Evolutionary conservation across 2,329 filamentous ascomycete genomes (phyloP), one percentile per base, ranked within the genome.

Genomic region (Ceratocystis harringtonii): DNA sequence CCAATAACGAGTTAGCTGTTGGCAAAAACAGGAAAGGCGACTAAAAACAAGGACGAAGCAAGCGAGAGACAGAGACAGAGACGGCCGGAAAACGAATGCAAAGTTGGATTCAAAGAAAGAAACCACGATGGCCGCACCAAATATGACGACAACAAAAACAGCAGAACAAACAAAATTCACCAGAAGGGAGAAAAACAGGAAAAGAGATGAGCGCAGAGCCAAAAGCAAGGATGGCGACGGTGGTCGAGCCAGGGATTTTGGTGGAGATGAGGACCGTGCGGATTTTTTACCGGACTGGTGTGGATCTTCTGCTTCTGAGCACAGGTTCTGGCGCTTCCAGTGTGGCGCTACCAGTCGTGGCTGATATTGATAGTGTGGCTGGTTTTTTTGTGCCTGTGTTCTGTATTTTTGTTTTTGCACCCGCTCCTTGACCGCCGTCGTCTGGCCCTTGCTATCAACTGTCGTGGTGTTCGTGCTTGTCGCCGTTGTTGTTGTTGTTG

Each of bases 71-170:
- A 28, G 28, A 28, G 28, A 28, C 36, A 41, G 36, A 41, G 36
- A 41, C 36, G 10, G 10, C 36, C 36, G 1, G 36, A 30, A 57
- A 30, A 1, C 22, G 5, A 57, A 32, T n/a, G 28, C 22, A 48
- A 41, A 41, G 36, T 15, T 12, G 36, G 12, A 15, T 15, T 41
- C 36, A 41, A 15, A 41, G 10, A 43, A 30, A 28, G 41, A 41
- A 61, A 8, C 22, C 41, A 36, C n/a, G 60, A 25, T 12, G 36
- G 45, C 67, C 67, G 58, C 69, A 61, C 67, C 67, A 67, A 67
- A 65, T 62, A 66, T 36, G 69, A 69, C 62, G 67, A 67, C 68
- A 69, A 22, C 28, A 68, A 69, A 2, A 64, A 57, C 61, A 63
- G 58, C 32, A 52, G 19, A 19, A 41, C 10, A 19, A 55, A 55